A percentile compares a stretch with the other conserved stretches of the same genome.
These are phyloP conservation scores for Crithidia bombi DNA, from an alignment of 208 protist genomes.

Conservation along the genomic window DNA sequence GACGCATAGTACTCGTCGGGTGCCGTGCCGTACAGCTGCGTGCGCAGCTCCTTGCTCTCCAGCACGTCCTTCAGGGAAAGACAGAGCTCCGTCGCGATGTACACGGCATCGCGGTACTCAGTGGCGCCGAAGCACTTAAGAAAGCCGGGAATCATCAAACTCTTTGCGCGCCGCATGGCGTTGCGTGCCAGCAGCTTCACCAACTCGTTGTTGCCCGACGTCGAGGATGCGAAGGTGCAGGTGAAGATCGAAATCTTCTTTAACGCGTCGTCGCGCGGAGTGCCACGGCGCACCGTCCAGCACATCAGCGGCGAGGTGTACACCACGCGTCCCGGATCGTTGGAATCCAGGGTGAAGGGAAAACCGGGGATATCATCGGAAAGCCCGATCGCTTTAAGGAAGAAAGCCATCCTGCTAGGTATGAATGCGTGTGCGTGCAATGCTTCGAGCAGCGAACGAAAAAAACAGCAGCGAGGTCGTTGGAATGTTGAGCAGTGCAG, in stretches of 20 bases:
- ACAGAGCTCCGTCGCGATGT: slow-evolving; percentile 86
- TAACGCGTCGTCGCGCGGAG: slow-evolving; percentile 45
- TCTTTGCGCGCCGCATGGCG: slow-evolving; percentile 74
- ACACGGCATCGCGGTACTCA: slow-evolving; percentile 74
- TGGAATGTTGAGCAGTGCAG: no score
- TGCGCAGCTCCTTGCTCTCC: slow-evolving; percentile 24
- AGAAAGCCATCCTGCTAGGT: slow-evolving; percentile 55
- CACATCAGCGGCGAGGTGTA: slow-evolving; percentile 38
- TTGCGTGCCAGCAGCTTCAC: slow-evolving; percentile 57
- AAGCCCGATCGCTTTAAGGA: slow-evolving; percentile 77
- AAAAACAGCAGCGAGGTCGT: no score
- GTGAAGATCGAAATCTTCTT: slow-evolving; percentile 69
- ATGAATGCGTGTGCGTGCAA: background rate
- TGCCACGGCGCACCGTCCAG: slow-evolving; percentile 58
- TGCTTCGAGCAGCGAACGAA: no score
- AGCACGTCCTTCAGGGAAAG: slow-evolving; percentile 57
- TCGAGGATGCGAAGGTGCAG: slow-evolving; percentile 19
- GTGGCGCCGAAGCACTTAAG: slow-evolving; percentile 71
- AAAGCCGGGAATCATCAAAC: slow-evolving; percentile 73
- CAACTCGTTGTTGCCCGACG: slow-evolving; percentile 9
- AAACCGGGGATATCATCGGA: slow-evolving; percentile 72
- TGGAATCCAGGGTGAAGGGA: slow-evolving; percentile 52
- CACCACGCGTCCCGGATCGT: slow-evolving; percentile 23
- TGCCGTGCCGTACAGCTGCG: slow-evolving; percentile 34
- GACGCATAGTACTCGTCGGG: slow-evolving; percentile 16